Conservation (phyloP, 2,329 filamentous ascomycete genomes). For the Pestalotiopsis sp. region DNA sequence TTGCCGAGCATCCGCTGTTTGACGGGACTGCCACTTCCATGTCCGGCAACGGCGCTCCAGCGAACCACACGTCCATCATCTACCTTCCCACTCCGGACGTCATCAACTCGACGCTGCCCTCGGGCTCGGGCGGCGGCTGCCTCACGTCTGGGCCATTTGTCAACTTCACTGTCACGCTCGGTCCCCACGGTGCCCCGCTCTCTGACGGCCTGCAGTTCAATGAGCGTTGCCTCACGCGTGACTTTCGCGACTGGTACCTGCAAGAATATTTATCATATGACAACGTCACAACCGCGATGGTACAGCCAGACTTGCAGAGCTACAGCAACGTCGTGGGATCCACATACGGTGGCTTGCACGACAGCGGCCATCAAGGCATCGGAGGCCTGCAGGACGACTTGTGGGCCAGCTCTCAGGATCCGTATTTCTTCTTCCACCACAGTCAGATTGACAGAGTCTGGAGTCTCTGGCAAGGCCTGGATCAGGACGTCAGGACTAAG, state of each 20-base stretch:
- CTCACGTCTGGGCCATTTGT: conserved; percentile 44
- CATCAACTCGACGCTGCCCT: conserved; percentile 30
- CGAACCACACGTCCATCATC: conserved; percentile 19
- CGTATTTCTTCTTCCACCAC: conserved; percentile 24
- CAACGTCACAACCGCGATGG: conserved; percentile 29
- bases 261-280: conserved; percentile 24
- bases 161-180: conserved; percentile 31
- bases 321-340: conserved; percentile 25
- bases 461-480: conserved; percentile 24
- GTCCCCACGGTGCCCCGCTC: conserved; percentile 25
- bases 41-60: conserved; percentile 40
- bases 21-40: conserved; percentile 47
- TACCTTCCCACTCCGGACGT: conserved; percentile 7
- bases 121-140: conserved; percentile 54
- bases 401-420: neutral
- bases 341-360: conserved; percentile 28
- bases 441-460: conserved; percentile 17
- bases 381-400: conserved; percentile 22
- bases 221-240: conserved; percentile 35
- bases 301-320: conserved; percentile 11
- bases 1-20: conserved; percentile 46
- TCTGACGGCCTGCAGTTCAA: conserved; percentile 32
- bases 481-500: conserved; percentile 6
- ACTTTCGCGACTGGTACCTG: conserved; percentile 1
- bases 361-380: conserved; percentile 30